Conservation (phyloP, 345 rosid species). For the Pugionium cornutum region DNA sequence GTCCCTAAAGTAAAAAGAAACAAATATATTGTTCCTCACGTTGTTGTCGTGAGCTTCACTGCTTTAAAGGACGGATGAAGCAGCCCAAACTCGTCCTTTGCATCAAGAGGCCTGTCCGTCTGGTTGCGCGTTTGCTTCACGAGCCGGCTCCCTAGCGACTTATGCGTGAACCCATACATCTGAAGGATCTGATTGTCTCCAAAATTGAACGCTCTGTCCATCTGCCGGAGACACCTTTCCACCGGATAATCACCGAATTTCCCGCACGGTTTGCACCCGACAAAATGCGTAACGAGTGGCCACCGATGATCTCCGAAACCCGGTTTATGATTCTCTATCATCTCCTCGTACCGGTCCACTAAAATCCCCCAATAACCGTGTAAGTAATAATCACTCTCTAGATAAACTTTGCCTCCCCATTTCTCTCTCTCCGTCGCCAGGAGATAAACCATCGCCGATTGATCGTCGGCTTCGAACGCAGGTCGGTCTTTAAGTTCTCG, state of each 20-base stretch:
- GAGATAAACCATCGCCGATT: conserved; percentile 70
- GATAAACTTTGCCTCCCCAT: conserved; percentile 71
- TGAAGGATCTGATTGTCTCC: conserved; percentile 73
- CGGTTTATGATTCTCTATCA: conserved; percentile 65
- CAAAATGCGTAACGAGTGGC: conserved; percentile 82
- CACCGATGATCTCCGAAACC: conserved; percentile 72
- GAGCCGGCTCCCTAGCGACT: conserved; percentile 46
- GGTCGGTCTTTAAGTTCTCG: conserved; percentile 63
- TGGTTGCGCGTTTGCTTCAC: conserved; percentile 53
- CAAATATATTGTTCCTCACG: conserved; percentile 1
- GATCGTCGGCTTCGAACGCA: conserved; percentile 72
- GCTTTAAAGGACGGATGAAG: conserved; percentile 47
- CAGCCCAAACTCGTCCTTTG: conserved; percentile 45
- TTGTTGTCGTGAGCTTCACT: conserved; percentile 27
- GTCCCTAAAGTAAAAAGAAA: conserved; percentile 7
- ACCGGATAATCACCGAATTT: conserved; percentile 68
- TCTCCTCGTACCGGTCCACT: conserved; percentile 71
- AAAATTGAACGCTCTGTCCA: conserved; percentile 75
- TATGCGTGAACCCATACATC: conserved; percentile 65
- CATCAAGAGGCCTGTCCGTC: conserved; percentile 46
- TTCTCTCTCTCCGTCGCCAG: conserved; percentile 58
- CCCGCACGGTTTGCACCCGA: conserved; percentile 83
- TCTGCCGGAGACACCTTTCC: conserved; percentile 67
- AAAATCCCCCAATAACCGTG: conserved; percentile 76
- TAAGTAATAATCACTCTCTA: conserved; percentile 68